These are phyloP conservation scores for Phyllosticta paracitricarpa DNA, from an alignment of 2,329 filamentous ascomycete genomes.

Conservation along the genomic window DNA sequence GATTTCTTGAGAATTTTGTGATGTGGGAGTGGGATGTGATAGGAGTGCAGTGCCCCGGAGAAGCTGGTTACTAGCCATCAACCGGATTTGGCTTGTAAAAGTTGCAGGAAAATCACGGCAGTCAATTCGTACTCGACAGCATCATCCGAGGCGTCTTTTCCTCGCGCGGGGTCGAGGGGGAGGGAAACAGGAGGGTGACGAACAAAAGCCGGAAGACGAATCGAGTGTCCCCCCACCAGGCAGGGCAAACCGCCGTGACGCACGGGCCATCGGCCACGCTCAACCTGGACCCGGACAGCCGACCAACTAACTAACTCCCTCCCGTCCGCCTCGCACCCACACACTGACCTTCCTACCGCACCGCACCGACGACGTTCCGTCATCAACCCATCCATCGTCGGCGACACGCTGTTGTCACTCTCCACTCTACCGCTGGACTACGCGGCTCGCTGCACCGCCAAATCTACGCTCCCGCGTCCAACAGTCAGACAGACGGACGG, in stretches of 20 bases:
- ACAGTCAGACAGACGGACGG: no score
- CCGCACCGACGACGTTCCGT: background rate
- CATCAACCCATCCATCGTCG: background rate
- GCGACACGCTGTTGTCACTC: background rate
- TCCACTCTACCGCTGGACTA: background rate
- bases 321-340: background rate
- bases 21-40: background rate
- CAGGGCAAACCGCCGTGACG: background rate
- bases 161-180: background rate
- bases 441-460: background rate
- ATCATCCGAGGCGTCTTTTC: background rate
- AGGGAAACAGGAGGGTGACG: background rate
- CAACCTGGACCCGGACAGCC: constrained; percentile 1
- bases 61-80: background rate
- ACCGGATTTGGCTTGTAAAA: background rate
- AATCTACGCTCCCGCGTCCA: background rate
- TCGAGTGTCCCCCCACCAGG: no score
- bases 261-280: background rate
- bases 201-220: background rate
- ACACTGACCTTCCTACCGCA: background rate
- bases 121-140: background rate
- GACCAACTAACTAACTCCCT: background rate
- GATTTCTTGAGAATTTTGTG: no score
- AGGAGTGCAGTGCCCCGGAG: background rate
- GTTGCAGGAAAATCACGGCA: background rate